phyloP scores from a whole-genome alignment of 2,329 filamentous ascomycete species.

The Tricladium varicosporioides region DNA sequence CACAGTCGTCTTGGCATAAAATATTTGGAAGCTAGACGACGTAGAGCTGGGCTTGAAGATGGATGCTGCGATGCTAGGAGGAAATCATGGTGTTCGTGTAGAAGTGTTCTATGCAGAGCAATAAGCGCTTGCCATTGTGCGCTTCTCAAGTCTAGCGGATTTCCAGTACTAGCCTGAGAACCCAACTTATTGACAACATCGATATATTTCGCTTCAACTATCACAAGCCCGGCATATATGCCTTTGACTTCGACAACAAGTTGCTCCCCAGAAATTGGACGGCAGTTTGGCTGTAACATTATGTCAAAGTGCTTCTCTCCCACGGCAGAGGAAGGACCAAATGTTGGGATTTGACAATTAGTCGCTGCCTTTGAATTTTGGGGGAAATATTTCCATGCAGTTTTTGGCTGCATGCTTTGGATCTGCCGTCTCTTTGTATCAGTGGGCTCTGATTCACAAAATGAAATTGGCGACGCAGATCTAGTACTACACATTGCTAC shows the following conservation, averaged over 20 bases:
- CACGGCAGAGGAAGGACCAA: too few species aligned
- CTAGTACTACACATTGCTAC: too few species aligned
- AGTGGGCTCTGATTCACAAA: too few species aligned
- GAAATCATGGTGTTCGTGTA: conserved; percentile 83
- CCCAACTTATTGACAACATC: conserved; percentile 70
- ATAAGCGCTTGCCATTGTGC: conserved; percentile 86
- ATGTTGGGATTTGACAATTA: too few species aligned
- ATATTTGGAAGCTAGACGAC: conserved; percentile 73
- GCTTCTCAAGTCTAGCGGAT: conserved; percentile 47
- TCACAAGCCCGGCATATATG: conserved; percentile 79
- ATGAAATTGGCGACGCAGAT: too few species aligned
- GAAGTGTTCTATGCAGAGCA: conserved; percentile 72
- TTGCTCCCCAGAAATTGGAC: conserved; percentile 36
- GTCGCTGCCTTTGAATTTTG: too few species aligned
- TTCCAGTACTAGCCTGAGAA: conserved; percentile 43
- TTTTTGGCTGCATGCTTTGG: too few species aligned
- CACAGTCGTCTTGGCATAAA: conserved; percentile 93
- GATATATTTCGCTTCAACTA: conserved; percentile 86
- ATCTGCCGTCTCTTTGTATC: too few species aligned
- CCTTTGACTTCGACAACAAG: conserved; percentile 32
- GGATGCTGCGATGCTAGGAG: conserved; percentile 87
- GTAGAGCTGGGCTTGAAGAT: conserved; percentile 65
- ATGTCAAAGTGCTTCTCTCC: not conserved
- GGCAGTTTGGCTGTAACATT: conserved; percentile 46
- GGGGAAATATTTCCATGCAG: too few species aligned